Base-by-base conservation (phyloP, 208 protist genomes). In the Trypanosoma cruzi region DNA sequence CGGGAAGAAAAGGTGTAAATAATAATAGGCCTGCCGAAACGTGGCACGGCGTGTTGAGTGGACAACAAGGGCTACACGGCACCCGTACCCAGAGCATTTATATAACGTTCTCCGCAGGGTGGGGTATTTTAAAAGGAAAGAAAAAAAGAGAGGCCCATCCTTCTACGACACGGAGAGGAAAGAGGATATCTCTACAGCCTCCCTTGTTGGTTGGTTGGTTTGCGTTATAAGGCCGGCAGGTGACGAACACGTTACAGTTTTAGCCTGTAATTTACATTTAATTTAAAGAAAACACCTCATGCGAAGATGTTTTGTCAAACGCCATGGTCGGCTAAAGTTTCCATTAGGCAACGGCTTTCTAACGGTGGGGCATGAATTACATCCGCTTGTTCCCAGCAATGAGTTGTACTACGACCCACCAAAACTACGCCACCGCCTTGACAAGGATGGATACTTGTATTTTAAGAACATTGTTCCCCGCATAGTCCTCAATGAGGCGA, bases 391-490 rank as follows among this genome's bases (percentile, higher is more conserved):
- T 10, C 86, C 91, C 14, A 86, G 79, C 64, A 96, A 96, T 61
- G 86, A 96, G 36, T 90, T 94, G 59, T 96, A 90, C 76, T 92
- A 94, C 71, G 85, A 94, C 64, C 78, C 88, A 3, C 77, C 88
- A 4, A 91, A 92, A 68, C 77, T 96, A 57, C 88, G 91, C 55
- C 73, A 79, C 53, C 81, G 91, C 0, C 87, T 96, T 3, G 91
- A 96, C 73, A 72, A 79, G 58, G 83, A 94, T 40, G 91, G 88
- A 31, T 96, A 94, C 68, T 74, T 96, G 34, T 96, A 92, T 67
- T 88, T 96, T 54, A 91, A 94, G 62, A 89, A 88, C 46, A 76
- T 88, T 44, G 69, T 94, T 20, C 86, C 88, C 0, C 88, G 88
- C 4, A 73, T 81, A 22, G 80, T 82, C 48, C 77, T 93, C 14